Percentiles rank a stretch among this genome's conserved stretches.
Evolutionary conservation across 2,329 filamentous ascomycete genomes (phyloP).

Genomic region (Clonostachys rosea): DNA sequence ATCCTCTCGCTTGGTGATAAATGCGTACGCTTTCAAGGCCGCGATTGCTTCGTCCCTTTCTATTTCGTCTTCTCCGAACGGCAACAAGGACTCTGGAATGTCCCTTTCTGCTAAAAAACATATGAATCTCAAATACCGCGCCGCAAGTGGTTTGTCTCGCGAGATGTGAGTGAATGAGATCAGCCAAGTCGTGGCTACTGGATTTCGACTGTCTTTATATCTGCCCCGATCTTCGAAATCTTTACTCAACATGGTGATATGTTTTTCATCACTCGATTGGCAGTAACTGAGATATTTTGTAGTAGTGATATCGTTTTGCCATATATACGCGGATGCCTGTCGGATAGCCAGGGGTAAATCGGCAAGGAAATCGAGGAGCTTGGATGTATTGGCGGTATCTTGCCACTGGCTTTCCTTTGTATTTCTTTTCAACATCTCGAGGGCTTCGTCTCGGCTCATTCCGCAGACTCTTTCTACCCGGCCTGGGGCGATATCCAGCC

Average conservation of each 20-base stretch:
- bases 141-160: conserved; percentile 12
- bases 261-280: conserved; percentile 8
- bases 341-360: conserved; percentile 26
- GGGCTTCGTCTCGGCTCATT: conserved; percentile 12
- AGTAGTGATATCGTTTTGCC: conserved; percentile 12
- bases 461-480: conserved; percentile 4
- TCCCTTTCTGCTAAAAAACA: conserved; percentile 17
- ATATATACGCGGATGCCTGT: conserved; percentile 28
- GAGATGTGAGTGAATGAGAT: conserved; percentile 24
- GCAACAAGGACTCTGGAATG: conserved; percentile 18
- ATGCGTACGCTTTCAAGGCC: conserved; percentile 18
- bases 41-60: conserved; percentile 14
- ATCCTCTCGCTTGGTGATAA: conserved; percentile 15
- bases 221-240: conserved; percentile 19
- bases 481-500: not conserved
- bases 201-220: conserved; percentile 15
- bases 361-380: conserved; percentile 15
- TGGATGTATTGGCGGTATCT: too few relatives aligned
- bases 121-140: conserved; percentile 18
- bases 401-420: conserved; percentile 3
- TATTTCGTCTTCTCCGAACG: conserved; percentile 3
- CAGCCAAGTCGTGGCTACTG: conserved; percentile 22
- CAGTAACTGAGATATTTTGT: conserved; percentile 15
- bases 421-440: conserved; percentile 10
- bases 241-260: conserved; percentile 15